Conservation (phyloP, 192 early-diverging fungal species). For the Powellomyces hirtus region DNA sequence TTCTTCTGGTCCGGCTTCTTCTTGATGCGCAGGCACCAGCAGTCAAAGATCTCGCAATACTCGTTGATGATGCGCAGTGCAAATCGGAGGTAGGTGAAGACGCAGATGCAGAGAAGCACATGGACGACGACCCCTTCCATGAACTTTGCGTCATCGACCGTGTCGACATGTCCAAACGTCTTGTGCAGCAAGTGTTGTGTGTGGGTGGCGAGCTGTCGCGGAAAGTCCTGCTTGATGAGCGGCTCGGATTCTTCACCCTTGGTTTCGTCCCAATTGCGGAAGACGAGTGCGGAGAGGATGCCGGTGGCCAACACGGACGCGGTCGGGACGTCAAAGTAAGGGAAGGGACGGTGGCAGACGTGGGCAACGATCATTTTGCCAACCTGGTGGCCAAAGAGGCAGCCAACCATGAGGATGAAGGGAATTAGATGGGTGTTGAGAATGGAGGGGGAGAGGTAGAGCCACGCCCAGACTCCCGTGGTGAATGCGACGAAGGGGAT, state of each 20-base stretch:
- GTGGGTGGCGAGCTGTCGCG: neutral
- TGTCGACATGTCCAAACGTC: neutral
- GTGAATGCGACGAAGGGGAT: slow-evolving; percentile 60
- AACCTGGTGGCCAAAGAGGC: slow-evolving; percentile 79
- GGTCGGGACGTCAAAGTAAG: slow-evolving; percentile 59
- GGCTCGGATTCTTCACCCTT: slow-evolving; percentile 10
- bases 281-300: neutral
- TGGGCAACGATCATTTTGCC: slow-evolving; percentile 85
- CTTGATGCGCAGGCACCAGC: slow-evolving; percentile 36
- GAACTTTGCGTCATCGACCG: slow-evolving; percentile 14
- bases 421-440: slow-evolving; percentile 64
- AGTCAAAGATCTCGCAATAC: slow-evolving; percentile 49
- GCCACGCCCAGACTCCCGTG: slow-evolving; percentile 60
- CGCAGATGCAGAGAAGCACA: slow-evolving; percentile 17
- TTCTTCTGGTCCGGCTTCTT: slow-evolving; percentile 9
- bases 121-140: slow-evolving; percentile 37
- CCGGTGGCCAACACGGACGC: slow-evolving; percentile 3
- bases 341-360: slow-evolving; percentile 80
- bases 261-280: slow-evolving; percentile 19
- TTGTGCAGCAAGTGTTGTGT: neutral
- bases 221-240: neutral
- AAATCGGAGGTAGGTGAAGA: slow-evolving; percentile 34
- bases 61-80: slow-evolving; percentile 35
- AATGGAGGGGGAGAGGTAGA: slow-evolving; percentile 63
- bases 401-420: slow-evolving; percentile 66